Base-by-base conservation (phyloP, 495 filamentous ascomycete species). In the Ascobolus immersus region DNA sequence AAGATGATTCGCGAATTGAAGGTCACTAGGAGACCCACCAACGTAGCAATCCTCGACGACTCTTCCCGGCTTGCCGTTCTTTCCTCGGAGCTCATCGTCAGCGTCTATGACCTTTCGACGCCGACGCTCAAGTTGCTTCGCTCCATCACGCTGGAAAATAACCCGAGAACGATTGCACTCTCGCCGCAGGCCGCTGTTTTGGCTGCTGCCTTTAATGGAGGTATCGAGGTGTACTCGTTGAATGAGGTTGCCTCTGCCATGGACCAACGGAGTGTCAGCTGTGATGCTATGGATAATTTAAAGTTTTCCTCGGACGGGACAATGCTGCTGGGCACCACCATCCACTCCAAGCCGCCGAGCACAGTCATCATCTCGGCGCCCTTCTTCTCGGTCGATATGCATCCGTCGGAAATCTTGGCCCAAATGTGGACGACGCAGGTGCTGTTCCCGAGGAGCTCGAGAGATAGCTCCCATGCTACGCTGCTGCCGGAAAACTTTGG, bases 381-480 rank as follows among this genome's bases (percentile, higher is more conserved):
- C 7, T 82, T 80, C 45, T 78, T 78, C 44, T 64, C 67, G 36
- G 64, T 61, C 11, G 59, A 61, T 28, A 48, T 67, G 36, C 65
- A 67, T 7, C 52, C 53, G 17, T 58, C 65, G 28, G 72, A 77
- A 38, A 59, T 69, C 34, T 62, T 84, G 24, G 75, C 72, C 44
- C 70, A 69, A 5, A 59, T 84, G 45, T 89, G 78, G 78, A 89
- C 78, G 27, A 81, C 77, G 1, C 80, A 82, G 25, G 81, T 89
- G 18, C 55, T 89, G 1, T 89, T 89, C 32, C 78, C 78, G 1
- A 74, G 81, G 35, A 69, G 64, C 13, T 77, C 69, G 34, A 61
- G 64, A 24, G 70, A 73, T 23, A 80, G 72, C 38, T 77, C 71
- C 35, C 72, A 82, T 52, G 78, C 75, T 24, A 70, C 71, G 2